Percentiles rank a stretch among this genome's conserved stretches.
Conservation (phyloP, 139 green algal genomes). For the Micractinium sp. region DNA sequence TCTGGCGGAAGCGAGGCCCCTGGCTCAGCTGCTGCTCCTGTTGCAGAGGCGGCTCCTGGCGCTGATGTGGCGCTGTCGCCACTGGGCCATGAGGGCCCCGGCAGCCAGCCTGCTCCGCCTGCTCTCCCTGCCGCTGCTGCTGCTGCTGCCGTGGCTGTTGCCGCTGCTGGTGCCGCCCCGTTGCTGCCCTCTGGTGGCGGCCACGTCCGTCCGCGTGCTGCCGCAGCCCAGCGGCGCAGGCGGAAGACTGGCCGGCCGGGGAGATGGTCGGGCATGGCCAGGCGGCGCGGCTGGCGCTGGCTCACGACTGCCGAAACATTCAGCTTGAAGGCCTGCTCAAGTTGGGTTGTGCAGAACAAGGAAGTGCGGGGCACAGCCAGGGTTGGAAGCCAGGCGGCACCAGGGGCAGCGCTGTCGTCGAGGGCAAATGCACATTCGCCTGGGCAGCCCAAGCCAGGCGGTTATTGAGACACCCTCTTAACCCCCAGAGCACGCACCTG, state of each 20-base stretch:
- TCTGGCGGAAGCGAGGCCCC: background rate
- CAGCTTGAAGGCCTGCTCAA: constrained; percentile 28
- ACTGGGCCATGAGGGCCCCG: no score
- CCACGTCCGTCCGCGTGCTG: constrained; percentile 2
- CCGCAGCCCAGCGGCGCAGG: constrained; percentile 38
- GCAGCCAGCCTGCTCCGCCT: no score
- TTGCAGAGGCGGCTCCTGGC: background rate
- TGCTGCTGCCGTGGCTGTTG: background rate
- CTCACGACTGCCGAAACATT: constrained; percentile 40
- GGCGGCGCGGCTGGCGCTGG: constrained; percentile 7
- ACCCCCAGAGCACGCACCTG: background rate
- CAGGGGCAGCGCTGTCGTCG: background rate
- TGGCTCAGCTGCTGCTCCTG: background rate
- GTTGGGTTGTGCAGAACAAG: no score
- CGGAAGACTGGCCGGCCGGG: constrained; percentile 46
- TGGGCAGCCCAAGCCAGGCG: background rate
- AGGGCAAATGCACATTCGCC: background rate
- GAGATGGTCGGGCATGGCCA: constrained; percentile 33
- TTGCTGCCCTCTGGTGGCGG: background rate
- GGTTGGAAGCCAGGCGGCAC: background rate
- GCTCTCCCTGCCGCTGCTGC: background rate
- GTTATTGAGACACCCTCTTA: background rate
- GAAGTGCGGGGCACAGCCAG: background rate
- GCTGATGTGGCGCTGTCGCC: background rate
- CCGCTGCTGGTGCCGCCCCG: background rate